Conservation (phyloP, 2,329 filamentous ascomycete species). For the Lachnellula arida region DNA sequence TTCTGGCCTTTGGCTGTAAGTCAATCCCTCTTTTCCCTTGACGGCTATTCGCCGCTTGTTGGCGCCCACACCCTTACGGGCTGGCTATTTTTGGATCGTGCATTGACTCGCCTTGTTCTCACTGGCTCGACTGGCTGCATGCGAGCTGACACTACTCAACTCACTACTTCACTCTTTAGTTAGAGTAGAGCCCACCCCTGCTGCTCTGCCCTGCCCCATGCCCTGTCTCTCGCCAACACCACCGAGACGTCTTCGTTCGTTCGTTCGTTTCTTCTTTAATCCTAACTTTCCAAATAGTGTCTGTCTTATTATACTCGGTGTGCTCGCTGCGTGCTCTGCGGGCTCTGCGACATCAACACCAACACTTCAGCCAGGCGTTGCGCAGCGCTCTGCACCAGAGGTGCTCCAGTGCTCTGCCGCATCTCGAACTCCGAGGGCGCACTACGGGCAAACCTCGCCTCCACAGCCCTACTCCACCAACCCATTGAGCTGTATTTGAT, state of each 20-base stretch:
- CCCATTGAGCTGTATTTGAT: not conserved
- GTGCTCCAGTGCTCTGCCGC: conserved; percentile 1
- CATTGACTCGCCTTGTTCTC: conserved; percentile 13
- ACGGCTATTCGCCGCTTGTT: conserved; percentile 13
- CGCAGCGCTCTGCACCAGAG: conserved; percentile 1
- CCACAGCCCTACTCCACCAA: conserved; percentile 4
- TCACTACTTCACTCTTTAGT: not conserved
- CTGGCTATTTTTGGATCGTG: conserved; percentile 17
- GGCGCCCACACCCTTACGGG: conserved; percentile 13
- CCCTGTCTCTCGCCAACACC: conserved; percentile 14
- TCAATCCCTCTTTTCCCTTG: conserved; percentile 6
- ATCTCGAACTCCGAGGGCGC: conserved; percentile 7
- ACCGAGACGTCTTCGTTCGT: conserved; percentile 13
- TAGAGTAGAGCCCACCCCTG: no score
- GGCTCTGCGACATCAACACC: conserved; percentile 7
- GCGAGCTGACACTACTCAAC: conserved; percentile 19
- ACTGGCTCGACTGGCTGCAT: conserved; percentile 19
- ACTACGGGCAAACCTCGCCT: conserved; percentile 7
- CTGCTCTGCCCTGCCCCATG: no score
- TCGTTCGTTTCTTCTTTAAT: conserved; percentile 2
- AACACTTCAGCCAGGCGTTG: conserved; percentile 12
- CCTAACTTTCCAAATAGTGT: conserved; percentile 9
- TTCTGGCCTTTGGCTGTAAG: conserved; percentile 14
- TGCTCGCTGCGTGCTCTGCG: conserved; percentile 11
- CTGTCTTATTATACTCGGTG: conserved; percentile 9